Conservation (phyloP, 108 stramenopile genomes). For the Skeletonema tropicum region DNA sequence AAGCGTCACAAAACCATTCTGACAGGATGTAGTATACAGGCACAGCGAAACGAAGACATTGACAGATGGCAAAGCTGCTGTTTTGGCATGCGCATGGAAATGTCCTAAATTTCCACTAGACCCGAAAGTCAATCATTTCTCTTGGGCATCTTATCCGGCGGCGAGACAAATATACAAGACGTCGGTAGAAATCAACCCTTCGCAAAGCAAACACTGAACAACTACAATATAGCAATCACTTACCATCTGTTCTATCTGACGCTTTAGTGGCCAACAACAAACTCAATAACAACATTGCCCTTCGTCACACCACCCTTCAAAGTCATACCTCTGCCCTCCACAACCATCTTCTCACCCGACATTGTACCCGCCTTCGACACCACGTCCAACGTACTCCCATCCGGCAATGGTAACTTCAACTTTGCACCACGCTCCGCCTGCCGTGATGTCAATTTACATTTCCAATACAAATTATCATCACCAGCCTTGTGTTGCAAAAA, state of each 20-base stretch:
- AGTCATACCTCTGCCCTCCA: conserved; percentile 74
- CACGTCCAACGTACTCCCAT: conserved; percentile 62
- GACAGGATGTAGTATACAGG: no score
- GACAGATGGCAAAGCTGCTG: no score
- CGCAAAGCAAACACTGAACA: not conserved
- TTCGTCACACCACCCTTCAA: conserved; percentile 58
- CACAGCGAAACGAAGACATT: no score
- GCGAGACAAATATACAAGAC: no score
- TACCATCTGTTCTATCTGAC: not conserved
- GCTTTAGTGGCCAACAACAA: conserved; percentile 26
- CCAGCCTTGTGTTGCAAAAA: conserved; percentile 54
- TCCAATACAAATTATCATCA: conserved; percentile 63
- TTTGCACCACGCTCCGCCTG: conserved; percentile 56
- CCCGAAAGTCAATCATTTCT: no score
- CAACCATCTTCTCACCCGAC: conserved; percentile 50
- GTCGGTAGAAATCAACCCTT: no score
- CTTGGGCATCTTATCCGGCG: no score
- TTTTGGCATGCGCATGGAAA: no score
- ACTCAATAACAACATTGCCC: conserved; percentile 75
- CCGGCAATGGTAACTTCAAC: conserved; percentile 60
- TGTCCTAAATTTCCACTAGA: no score
- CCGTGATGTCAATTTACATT: conserved; percentile 48
- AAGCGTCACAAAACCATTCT: no score
- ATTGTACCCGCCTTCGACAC: conserved; percentile 41
- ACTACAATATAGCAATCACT: not conserved